Conservation (phyloP, 164 flowering plant genomes). For the Chloranthus sessilifolius region DNA sequence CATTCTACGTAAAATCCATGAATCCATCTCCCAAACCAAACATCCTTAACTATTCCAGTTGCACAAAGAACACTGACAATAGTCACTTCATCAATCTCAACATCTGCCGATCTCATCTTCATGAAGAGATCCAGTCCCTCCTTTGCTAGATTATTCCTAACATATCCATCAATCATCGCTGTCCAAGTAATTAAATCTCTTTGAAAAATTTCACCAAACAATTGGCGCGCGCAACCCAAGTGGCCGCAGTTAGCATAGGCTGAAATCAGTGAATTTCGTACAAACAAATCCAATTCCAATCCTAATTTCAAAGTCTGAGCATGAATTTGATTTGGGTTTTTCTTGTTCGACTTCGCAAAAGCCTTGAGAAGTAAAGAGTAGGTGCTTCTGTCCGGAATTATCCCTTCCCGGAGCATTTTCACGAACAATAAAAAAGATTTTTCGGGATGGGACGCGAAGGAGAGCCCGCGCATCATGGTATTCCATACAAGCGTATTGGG, state of each 20-base stretch:
- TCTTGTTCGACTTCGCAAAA: conserved; percentile 9
- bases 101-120: conserved; percentile 24
- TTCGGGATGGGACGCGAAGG: conserved; percentile 17
- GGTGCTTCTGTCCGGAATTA: conserved; percentile 25
- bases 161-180: conserved; percentile 30
- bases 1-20: conserved; percentile 29
- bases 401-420: conserved; percentile 20
- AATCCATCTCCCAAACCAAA: conserved; percentile 30
- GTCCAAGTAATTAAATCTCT: conserved; percentile 32
- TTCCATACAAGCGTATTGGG: conserved; percentile 19
- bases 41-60: conserved; percentile 20
- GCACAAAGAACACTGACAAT: conserved; percentile 30
- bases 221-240: conserved; percentile 13
- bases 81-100: conserved; percentile 24
- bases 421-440: conserved; percentile 14
- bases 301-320: conserved; percentile 29
- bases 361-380: conserved; percentile 35
- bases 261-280: conserved; percentile 23
- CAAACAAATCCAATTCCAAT: conserved; percentile 19
- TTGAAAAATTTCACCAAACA: conserved; percentile 29
- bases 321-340: conserved; percentile 23
- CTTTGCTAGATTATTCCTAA: conserved; percentile 14
- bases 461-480: conserved; percentile 20
- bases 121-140: conserved; percentile 25
- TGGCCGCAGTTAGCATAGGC: conserved; percentile 19